Evolutionary conservation across 805 yeast species (phyloP), one percentile per base, ranked within the genome.

Genomic region (Saccharomycopsis fibuligera): DNA sequence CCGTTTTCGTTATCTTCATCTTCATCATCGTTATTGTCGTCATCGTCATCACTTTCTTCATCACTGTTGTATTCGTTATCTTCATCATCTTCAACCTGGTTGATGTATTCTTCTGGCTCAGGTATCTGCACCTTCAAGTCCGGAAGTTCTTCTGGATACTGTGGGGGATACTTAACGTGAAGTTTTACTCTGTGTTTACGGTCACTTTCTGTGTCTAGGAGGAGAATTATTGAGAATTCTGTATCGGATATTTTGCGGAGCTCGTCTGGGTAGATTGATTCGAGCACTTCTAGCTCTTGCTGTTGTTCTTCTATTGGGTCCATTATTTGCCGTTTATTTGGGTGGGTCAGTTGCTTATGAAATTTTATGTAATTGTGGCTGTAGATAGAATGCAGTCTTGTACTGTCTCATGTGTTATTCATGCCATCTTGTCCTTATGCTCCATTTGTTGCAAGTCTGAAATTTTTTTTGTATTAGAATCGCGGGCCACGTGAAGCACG

Each of bases 211-310:
- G 91, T 80, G 56, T 91, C 97, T 41, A 90, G 69, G 19, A 62
- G 58, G n/a, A 88, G 57, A 44, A 68, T 68, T 31, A 91, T 74
- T 38, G 77, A 70, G 61, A 78, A 86, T 33, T 71, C 71, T 5
- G 69, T 64, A 19, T 74, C 75, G 1, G 75, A 60, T 31, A 71
- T 57, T 8, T 68, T 66, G 35, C 66, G 55, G 17, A 87, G 66
- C 63, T 91, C 99, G 61, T 91, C 97, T 4, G 98, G 99, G 62
- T 93, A 91, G 48, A 91, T 91, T 16, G 95, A 82, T 61, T 86
- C 82, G 50, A 91, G 74, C 45, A 93, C 89, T 64, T 90, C 97
- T 41, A 93, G 63, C 64, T 91, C 99, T 66, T 91, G 96, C 25
- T 61, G 64, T 62, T 91, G 97, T 61, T 93, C 97, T 63, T 86